Evolutionary conservation across 2,329 filamentous ascomycete genomes (phyloP).

Genomic region (Trichoderma sp.): DNA sequence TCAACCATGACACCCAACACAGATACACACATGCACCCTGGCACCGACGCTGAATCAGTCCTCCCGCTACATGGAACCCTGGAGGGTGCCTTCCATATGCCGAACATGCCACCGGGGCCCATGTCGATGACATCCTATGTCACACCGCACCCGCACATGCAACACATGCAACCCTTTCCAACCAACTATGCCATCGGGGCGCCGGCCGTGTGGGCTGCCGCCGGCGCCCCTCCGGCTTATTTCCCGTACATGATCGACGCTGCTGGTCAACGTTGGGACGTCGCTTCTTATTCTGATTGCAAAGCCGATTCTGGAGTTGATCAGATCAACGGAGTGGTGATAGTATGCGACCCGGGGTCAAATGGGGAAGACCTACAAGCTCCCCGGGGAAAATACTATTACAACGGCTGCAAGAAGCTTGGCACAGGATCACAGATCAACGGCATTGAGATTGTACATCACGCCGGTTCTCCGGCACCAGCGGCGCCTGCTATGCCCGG

Average conservation of each 20-base stretch:
- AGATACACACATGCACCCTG: background rate
- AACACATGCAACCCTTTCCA: background rate
- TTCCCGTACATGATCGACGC: background rate
- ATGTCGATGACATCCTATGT: background rate
- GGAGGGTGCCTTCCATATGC: background rate
- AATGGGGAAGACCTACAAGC: background rate
- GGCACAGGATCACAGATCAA: conserved; percentile 6
- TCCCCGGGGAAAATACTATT: background rate
- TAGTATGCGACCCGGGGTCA: background rate
- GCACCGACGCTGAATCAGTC: background rate
- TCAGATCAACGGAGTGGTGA: conserved; percentile 15
- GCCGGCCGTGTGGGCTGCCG: background rate
- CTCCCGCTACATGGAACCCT: background rate
- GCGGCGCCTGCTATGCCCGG: background rate
- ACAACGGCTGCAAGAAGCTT: conserved; percentile 7
- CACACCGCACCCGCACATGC: background rate
- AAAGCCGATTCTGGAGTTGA: background rate
- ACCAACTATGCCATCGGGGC: background rate
- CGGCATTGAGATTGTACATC: conserved; percentile 5
- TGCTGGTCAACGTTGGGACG: background rate
- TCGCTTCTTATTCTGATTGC: background rate
- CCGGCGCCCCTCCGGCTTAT: background rate
- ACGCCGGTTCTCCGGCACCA: background rate
- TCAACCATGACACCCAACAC: background rate
- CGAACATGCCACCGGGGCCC: background rate